Base-by-base conservation (phyloP, 768 basidiomycete species). In the Sporobolomyces phaffii region DNA sequence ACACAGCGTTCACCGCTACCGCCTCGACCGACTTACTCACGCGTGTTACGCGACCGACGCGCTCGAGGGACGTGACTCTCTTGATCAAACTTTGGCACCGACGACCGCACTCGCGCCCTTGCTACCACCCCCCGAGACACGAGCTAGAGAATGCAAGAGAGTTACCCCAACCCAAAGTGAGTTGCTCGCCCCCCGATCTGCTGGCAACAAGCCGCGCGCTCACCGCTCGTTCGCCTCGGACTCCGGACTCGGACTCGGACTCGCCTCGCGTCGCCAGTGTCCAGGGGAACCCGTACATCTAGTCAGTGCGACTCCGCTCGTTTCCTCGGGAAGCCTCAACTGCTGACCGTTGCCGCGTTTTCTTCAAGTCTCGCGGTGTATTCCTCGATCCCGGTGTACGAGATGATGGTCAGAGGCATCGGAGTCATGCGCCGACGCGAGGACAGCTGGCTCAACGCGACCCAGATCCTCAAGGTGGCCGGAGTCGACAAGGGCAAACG, bases 391-490 rank as follows among this genome's bases (percentile, higher is more conserved):
- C 72, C 75, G 17, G 75, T 75, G 18, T 75, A 75, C 67, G 75
- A 75, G 52, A 74, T 75, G 73, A 73, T 73, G 61, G 73, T 73
- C 38, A 60, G 94, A 75, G 93, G 93, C 43, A 97, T 97, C 76
- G 94, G 94, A 2, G 94, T 99, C 73, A 99, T 99, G 96, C 86
- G 94, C 58, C 82, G 96, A 76, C 86, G 92, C 74, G 85, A 85
- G 58, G 96, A 98, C 79, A 91, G 90, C 74, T 98, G 84, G 77
- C 89, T 99, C 71, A 99, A 99, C 81, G 96, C 96, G 73, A 98
- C 96, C 3, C 96, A 99, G 78, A 97, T 99, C 68, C 85, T 99
- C 73, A 99, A 99, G 79, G 94, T 99, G 43, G 93, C 94, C 14
- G 96, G 96, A 45, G 89, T 98, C 68, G 91, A 94, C 81, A 99